A percentile compares a stretch with the other conserved stretches of the same genome.
Evolutionary conservation across 345 rosid genomes (phyloP).

Genomic region (Corchorus olitorius): DNA sequence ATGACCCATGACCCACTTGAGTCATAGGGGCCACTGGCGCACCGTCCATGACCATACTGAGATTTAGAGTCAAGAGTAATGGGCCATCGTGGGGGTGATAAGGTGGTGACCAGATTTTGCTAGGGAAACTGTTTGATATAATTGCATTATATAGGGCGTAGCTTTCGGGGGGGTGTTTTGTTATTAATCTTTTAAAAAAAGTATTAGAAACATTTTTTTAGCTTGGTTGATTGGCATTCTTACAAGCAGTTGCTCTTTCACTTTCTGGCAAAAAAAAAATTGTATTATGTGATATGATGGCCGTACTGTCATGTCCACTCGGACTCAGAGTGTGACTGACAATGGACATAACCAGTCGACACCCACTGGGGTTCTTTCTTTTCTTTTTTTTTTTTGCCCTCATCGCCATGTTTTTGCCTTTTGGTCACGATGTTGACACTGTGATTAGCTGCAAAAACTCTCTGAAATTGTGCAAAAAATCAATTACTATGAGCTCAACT

Average conservation of each 20-base stretch:
- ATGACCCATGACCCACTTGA: too few relatives aligned
- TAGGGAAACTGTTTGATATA: background rate
- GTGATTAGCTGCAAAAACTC: background rate
- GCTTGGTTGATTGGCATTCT: background rate
- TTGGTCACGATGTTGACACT: constrained; percentile 1
- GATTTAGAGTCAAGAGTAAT: background rate
- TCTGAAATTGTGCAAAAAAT: background rate
- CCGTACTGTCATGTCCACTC: constrained; percentile 31
- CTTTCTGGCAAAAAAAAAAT: constrained; percentile 1
- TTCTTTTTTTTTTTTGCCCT: background rate
- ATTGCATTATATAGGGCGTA: background rate
- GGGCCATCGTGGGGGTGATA: background rate
- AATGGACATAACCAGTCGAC: constrained; percentile 34
- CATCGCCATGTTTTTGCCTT: background rate
- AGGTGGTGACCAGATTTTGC: background rate
- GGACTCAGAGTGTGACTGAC: constrained; percentile 35
- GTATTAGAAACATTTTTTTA: too few relatives aligned
- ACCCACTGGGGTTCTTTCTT: background rate
- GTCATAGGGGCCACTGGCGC: too few relatives aligned
- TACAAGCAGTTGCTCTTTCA: background rate
- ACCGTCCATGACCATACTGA: too few relatives aligned
- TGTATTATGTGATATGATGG: constrained; percentile 36
- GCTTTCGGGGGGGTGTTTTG: background rate
- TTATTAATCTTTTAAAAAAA: background rate
- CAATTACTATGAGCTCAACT: too few relatives aligned